Evolutionary conservation across 768 basidiomycete genomes (phyloP).

Genomic region (Xanthoconium stramineum): DNA sequence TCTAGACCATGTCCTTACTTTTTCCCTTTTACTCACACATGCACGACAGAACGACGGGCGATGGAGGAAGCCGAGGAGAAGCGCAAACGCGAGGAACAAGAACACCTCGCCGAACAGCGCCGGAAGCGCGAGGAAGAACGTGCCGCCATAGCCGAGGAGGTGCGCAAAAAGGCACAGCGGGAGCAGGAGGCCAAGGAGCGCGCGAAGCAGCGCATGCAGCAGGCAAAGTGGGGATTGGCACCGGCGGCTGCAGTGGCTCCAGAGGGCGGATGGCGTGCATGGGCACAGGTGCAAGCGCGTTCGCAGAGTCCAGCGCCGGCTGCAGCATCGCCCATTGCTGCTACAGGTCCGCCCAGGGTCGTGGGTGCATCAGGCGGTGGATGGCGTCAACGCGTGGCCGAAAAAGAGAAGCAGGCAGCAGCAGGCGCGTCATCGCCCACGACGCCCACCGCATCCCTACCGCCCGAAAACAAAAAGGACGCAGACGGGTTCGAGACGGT

Average conservation of each 20-base stretch:
- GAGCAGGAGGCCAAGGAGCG: conserved; percentile 67
- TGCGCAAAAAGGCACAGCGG: conserved; percentile 55
- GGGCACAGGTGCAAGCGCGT: conserved; percentile 33
- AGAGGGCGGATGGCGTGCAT: conserved; percentile 9
- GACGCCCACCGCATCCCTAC: conserved; percentile 18
- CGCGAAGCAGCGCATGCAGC: conserved; percentile 36
- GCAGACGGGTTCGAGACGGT: conserved; percentile 75
- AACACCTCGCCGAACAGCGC: conserved; percentile 46
- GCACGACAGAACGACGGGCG: no score
- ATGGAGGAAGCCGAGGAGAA: no score
- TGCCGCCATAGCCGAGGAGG: conserved; percentile 52
- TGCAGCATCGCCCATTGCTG: conserved; percentile 9
- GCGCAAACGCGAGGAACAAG: conserved; percentile 39
- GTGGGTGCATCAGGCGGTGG: conserved; percentile 30
- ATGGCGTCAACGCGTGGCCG: conserved; percentile 52
- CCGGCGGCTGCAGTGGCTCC: no score
- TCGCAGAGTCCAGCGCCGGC: conserved; percentile 51
- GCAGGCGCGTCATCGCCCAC: conserved; percentile 4
- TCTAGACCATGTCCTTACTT: no score
- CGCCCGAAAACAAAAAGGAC: conserved; percentile 48
- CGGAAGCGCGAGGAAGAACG: conserved; percentile 53
- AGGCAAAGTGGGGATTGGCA: no score
- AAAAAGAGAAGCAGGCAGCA: neutral
- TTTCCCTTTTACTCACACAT: no score
- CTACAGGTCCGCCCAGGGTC: conserved; percentile 37